A percentile compares a stretch with the other conserved stretches of the same genome.
Evolutionary conservation across 192 early-diverging fungal species (phyloP).

Genomic region (Umbelopsis sp.): DNA sequence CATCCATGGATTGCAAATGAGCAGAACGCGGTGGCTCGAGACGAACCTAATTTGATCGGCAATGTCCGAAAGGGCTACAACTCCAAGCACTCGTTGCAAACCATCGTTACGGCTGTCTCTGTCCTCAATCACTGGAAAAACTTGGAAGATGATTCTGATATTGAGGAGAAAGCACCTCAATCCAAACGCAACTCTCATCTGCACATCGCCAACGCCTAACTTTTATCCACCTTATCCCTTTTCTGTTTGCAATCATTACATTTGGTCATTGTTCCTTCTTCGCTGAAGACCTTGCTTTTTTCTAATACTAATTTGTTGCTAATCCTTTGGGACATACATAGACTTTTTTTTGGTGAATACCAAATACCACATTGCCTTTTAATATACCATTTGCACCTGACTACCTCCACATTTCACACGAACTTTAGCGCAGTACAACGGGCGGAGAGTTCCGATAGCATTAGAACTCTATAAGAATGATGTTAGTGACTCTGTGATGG

Average conservation of each 20-base stretch:
- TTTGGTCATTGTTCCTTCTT: too few species aligned
- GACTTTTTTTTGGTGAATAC: too few species aligned
- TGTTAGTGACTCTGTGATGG: too few species aligned
- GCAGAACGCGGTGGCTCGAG: slow-evolving; percentile 30
- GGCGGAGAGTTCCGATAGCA: too few species aligned
- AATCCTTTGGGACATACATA: too few species aligned
- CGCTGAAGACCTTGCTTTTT: too few species aligned
- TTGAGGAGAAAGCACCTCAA: neutral
- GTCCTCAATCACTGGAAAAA: slow-evolving; percentile 26
- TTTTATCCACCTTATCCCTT: neutral
- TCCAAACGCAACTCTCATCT: slow-evolving; percentile 14
- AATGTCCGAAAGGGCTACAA: slow-evolving; percentile 73
- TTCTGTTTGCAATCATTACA: neutral
- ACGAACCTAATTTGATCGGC: slow-evolving; percentile 77
- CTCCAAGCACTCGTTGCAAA: slow-evolving; percentile 37
- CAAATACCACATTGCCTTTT: too few species aligned
- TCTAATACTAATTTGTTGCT: too few species aligned
- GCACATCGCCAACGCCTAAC: neutral
- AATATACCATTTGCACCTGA: too few species aligned
- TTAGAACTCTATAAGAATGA: too few species aligned
- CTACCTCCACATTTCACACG: too few species aligned
- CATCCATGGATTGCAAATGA: slow-evolving; percentile 85
- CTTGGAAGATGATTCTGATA: slow-evolving; percentile 14
- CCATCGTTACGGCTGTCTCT: slow-evolving; percentile 26
- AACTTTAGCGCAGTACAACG: too few species aligned